Conservation (phyloP, 371 early-diverging fungal genomes). For the Lichtheimia corymbifera region DNA sequence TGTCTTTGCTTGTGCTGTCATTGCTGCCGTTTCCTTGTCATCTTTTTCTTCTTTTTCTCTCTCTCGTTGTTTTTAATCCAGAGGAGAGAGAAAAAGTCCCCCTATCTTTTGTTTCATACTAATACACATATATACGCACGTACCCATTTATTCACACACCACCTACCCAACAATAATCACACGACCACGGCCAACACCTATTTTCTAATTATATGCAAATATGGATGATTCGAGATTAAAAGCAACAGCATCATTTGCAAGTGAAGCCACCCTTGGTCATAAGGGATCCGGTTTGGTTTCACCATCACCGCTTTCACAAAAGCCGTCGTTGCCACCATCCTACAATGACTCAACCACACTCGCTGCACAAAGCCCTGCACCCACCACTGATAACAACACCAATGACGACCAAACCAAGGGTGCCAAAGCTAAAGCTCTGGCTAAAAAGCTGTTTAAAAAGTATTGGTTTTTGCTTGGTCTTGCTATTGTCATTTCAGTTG, state of each 20-base stretch:
- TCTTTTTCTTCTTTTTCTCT: slow-evolving; percentile 7
- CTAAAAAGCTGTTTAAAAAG: slow-evolving; percentile 11
- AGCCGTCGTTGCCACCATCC: slow-evolving; percentile 13
- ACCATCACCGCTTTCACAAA: slow-evolving; percentile 18
- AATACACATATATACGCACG: not conserved
- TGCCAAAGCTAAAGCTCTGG: slow-evolving; percentile 13
- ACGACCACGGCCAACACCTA: no score
- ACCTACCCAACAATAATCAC: no score
- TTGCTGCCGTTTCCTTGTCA: slow-evolving; percentile 8
- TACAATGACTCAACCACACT: slow-evolving; percentile 14
- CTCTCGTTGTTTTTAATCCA: not conserved
- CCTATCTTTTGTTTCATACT: not conserved
- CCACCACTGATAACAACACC: slow-evolving; percentile 7
- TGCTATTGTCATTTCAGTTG: slow-evolving; percentile 55
- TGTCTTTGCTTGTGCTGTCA: slow-evolving; percentile 8
- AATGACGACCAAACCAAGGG: not conserved
- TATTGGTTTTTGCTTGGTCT: slow-evolving; percentile 64
- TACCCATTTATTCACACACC: not conserved
- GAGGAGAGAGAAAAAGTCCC: not conserved
- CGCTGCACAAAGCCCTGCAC: not conserved
- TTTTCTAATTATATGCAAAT: not conserved
- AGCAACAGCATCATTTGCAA: slow-evolving; percentile 18
- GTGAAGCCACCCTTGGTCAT: slow-evolving; percentile 17
- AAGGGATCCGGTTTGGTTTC: slow-evolving; percentile 4
- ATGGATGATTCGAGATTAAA: slow-evolving; percentile 19